phyloP scores from a whole-genome alignment of 768 basidiomycete species.

The Termitomyces heimii region DNA sequence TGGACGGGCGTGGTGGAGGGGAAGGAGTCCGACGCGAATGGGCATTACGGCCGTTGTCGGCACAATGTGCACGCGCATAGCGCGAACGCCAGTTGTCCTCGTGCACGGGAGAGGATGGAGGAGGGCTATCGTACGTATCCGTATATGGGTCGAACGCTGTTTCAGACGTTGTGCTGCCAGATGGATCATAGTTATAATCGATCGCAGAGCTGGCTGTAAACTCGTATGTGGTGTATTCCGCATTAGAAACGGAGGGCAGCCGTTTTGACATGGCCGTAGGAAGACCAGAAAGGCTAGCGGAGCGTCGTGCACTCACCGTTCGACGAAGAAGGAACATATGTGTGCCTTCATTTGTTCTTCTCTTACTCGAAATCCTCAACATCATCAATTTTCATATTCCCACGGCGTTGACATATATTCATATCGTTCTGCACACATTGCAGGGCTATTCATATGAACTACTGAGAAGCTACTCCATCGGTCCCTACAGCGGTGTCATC shows the following conservation, averaged over 20 bases:
- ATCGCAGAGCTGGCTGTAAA: conserved; percentile 13
- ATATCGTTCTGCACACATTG: no score
- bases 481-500: neutral
- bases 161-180: neutral
- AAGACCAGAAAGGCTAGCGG: neutral
- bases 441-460: neutral
- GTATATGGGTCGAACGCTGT: conserved; percentile 18
- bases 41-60: neutral
- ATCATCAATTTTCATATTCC: neutral
- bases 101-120: neutral
- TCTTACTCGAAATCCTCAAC: neutral
- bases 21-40: neutral
- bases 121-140: conserved; percentile 4
- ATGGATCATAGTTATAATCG: conserved; percentile 24
- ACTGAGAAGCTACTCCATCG: neutral
- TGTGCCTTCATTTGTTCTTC: neutral
- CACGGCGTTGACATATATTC: neutral
- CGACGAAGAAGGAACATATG: neutral
- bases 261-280: neutral
- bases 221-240: conserved; percentile 7
- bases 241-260: neutral
- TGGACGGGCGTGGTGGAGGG: conserved; percentile 21
- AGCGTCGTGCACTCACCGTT: neutral
- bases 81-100: neutral
- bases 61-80: neutral